These are phyloP conservation scores for Turritis glabra DNA, from an alignment of 345 rosid genomes.

Conservation along the genomic window DNA sequence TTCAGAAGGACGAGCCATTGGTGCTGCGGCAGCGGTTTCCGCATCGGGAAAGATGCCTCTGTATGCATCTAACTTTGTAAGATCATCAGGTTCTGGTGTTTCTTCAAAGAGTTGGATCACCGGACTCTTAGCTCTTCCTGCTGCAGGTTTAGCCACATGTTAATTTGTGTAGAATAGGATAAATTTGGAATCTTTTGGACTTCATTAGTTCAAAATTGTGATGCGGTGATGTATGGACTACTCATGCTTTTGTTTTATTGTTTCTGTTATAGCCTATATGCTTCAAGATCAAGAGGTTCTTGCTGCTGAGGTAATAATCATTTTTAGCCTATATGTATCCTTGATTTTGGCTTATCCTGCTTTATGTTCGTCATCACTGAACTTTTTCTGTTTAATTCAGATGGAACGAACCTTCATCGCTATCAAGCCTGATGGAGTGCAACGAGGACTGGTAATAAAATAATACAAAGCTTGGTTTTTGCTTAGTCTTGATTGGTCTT, in stretches of 20 bases:
- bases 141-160: constrained; percentile 61
- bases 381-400: constrained; percentile 41
- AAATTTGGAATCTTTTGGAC: not conserved
- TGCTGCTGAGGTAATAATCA: constrained; percentile 90
- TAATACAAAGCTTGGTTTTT: not conserved
- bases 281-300: constrained; percentile 87
- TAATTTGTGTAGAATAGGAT: not conserved
- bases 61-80: constrained; percentile 51
- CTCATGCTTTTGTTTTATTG: not conserved
- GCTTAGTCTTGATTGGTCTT: constrained; percentile 19
- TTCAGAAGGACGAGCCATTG: constrained; percentile 70
- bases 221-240: not conserved
- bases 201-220: not conserved
- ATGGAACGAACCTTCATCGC: constrained; percentile 95
- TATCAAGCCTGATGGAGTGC: constrained; percentile 98
- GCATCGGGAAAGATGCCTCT: constrained; percentile 53
- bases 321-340: too few relatives aligned
- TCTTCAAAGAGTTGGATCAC: constrained; percentile 71
- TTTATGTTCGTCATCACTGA: not conserved
- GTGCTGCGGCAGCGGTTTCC: constrained; percentile 69
- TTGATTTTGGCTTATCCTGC: not conserved
- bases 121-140: constrained; percentile 77
- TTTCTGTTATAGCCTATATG: constrained; percentile 58
- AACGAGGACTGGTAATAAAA: constrained; percentile 79
- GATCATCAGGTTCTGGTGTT: constrained; percentile 51